Base-by-base conservation (phyloP, 306 rosid genomes). In the Castanea sativa region DNA sequence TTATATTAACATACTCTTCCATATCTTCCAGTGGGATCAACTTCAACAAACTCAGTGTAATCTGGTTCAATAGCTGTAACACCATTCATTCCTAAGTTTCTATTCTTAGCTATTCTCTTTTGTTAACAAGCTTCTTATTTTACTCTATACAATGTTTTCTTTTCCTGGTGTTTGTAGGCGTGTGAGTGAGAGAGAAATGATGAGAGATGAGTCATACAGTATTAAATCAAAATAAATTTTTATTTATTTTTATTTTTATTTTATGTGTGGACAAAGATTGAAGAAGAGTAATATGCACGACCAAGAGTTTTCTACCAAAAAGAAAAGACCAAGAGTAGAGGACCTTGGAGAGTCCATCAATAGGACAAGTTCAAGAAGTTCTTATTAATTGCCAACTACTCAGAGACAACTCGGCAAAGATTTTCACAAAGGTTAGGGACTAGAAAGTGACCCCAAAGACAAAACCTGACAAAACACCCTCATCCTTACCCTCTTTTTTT, bases 21-120 rank as follows among this genome's bases (percentile, higher is more conserved):
- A 86, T 96, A 96, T 96, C 99, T 93, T 82, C 99, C 93, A 1
- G 96, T 88, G 25, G 99, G 99, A 91, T 96, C 99, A 87, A 90
- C 90, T 86, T 96, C 99, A 75, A 93, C 97, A 80, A 85, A 89
- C 71, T 93, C 96, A 60, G 89, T 79, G 89, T 64, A 69, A 52
- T 82, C 93, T 73, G 80, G 59, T 49, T 85, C 97, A 67, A 76
- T 55, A 76, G 35, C 79, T 75, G 84, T 52, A 88, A 55, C 88
- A 80, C 87, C 82, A 83, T 89, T 85, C 99, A 96, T 96, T 81
- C 83, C 90, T 89, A 74, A 57, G 51, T 65, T 18, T 38, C 61
- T 32, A 9, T 73, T 75, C 65, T 68, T 63, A 14, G 65, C 69
- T 56, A 73, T 49, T 59, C 19, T 82, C 74, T 71, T 73, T 52